Percentiles rank a stretch among this genome's conserved stretches.
These are phyloP conservation scores for Fusarium floridanum DNA, from an alignment of 2,329 filamentous ascomycete species.

Conservation along the genomic window DNA sequence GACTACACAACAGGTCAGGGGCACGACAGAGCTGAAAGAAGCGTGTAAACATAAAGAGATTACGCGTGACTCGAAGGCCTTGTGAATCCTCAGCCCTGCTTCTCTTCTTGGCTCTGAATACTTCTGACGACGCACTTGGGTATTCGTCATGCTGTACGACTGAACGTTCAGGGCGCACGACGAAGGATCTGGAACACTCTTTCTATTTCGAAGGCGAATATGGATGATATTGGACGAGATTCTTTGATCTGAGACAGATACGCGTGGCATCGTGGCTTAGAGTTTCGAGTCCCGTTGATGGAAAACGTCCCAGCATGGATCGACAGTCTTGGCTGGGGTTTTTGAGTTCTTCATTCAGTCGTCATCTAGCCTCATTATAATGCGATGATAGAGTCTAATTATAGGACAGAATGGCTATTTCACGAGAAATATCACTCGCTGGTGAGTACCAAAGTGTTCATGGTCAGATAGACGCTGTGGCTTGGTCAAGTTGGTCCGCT, in stretches of 20 bases:
- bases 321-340: neutral
- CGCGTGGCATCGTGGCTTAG: neutral
- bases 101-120: neutral
- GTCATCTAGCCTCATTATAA: neutral
- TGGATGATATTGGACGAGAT: neutral
- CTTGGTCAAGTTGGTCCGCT: neutral
- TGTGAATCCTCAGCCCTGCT: neutral
- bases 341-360: neutral
- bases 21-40: neutral
- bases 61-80: neutral
- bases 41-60: neutral
- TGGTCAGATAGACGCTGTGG: neutral
- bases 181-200: neutral
- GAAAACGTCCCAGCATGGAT: neutral
- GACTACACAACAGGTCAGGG: neutral
- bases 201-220: neutral
- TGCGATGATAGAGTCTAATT: neutral
- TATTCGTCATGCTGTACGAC: neutral
- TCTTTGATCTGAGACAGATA: neutral
- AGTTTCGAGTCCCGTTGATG: neutral
- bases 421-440: neutral
- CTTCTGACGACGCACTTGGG: neutral
- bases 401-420: neutral
- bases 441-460: neutral
- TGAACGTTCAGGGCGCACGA: neutral